Base-by-base conservation (phyloP, 192 early-diverging fungal species). In the Coemansia sp. region DNA sequence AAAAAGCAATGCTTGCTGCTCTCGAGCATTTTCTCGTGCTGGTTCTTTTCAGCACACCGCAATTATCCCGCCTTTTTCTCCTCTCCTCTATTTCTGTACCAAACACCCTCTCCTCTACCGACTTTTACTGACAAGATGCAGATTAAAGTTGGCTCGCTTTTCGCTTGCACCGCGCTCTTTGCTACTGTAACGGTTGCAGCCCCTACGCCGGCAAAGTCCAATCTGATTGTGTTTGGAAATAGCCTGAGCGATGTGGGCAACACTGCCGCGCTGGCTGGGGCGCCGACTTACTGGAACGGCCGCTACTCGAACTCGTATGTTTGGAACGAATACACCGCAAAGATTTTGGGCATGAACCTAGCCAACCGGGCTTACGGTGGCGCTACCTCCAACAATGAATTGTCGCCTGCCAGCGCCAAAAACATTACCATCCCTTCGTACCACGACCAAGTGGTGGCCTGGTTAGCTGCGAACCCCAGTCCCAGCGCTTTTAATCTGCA, bases 161-260 rank as follows among this genome's bases (percentile, higher is more conserved):
- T 65, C 8, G 68, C 67, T 25, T 73, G 66, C 19, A 65, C 68
- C 14, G 61, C 68, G 17, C 31, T 76, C 53, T 68, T 64, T 21
- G 74, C 68, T 8, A 70, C 75, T 8, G 57, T 55, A 6, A 50
- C 66, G 0, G 37, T 65, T 61, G 74, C 79, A 0, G 74, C 79
- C 1, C 79, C 79, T n/a, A 66, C 68, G 15, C 36, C 67, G 10
- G 57, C 29, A 19, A 53, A 37, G 5, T 58, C 70, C 21, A 82
- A 82, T 31, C 61, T 83, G 21, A 78, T 83, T 68, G 48, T 83
- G n/a, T 75, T 83, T 60, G 80, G 80, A 31, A 83, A 83, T 66
- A 72, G 69, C 41, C 66, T 83, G 12, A 75, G 72, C 5, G 80
- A 83, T 58, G 63, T 50, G 7, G 76, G 76, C 53, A 83, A 83